Evolutionary conservation across 2,329 filamentous ascomycete genomes (phyloP).

Genomic region (Scopulariopsis brevicaulis): DNA sequence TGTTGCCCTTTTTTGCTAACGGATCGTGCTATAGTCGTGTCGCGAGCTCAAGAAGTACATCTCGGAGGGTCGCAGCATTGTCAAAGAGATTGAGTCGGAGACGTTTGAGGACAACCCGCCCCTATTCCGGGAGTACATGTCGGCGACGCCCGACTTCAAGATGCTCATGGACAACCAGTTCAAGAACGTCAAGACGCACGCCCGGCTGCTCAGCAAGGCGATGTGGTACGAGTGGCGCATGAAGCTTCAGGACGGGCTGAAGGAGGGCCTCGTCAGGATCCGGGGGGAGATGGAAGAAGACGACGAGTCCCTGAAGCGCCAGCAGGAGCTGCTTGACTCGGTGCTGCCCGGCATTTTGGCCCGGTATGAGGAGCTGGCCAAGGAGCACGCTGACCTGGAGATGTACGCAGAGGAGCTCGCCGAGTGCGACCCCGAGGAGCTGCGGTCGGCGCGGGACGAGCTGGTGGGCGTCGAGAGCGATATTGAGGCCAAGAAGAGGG

Average conservation of each 20-base stretch:
- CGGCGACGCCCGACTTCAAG: constrained; percentile 72
- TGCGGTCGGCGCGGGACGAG: constrained; percentile 60
- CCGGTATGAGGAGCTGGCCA: constrained; percentile 48
- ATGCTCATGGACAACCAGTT: constrained; percentile 90
- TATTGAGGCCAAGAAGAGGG: constrained; percentile 55
- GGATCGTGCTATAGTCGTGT: constrained; percentile 54
- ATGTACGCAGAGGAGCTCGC: constrained; percentile 63
- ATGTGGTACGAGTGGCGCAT: constrained; percentile 99
- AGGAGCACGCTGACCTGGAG: constrained; percentile 57
- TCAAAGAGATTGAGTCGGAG: constrained; percentile 81
- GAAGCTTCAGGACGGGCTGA: constrained; percentile 72
- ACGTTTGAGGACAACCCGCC: constrained; percentile 84
- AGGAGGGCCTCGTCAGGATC: constrained; percentile 67
- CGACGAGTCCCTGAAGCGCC: constrained; percentile 51
- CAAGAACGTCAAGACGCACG: constrained; percentile 92
- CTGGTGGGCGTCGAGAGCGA: constrained; percentile 54
- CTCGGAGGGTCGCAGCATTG: constrained; percentile 78
- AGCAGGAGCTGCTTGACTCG: constrained; percentile 56
- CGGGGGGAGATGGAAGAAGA: constrained; percentile 68
- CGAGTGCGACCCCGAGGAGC: constrained; percentile 69
- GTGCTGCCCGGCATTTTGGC: constrained; percentile 55
- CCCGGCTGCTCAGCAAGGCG: constrained; percentile 79
- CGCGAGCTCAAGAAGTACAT: constrained; percentile 96
- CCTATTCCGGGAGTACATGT: constrained; percentile 84
- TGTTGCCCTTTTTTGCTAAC: background rate